Percentiles rank a stretch among this genome's conserved stretches.
These are phyloP conservation scores for Stephanocyclus meneghinianus DNA, from an alignment of 352 stramenopile species.

Conservation along the genomic window DNA sequence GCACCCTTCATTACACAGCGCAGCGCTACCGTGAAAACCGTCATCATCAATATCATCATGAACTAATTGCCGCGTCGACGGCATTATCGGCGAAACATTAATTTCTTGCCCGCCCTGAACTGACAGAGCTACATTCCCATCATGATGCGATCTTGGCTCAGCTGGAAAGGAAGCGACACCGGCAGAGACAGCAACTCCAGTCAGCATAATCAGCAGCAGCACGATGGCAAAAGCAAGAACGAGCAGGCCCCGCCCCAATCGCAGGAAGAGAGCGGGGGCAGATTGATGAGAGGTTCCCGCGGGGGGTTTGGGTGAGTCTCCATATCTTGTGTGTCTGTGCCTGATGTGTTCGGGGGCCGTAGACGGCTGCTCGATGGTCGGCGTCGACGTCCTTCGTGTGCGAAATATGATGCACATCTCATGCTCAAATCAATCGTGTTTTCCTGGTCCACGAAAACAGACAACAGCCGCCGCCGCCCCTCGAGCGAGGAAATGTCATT, in stretches of 20 bases:
- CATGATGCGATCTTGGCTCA: slow-evolving; percentile 33
- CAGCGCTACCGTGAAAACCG: too few species aligned
- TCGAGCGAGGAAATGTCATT: slow-evolving; percentile 40
- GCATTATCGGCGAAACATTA: too few species aligned
- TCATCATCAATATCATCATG: too few species aligned
- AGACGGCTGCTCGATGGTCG: not conserved
- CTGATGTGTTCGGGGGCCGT: not conserved
- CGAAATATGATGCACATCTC: not conserved
- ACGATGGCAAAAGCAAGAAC: not conserved
- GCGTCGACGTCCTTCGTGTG: not conserved
- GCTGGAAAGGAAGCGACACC: slow-evolving; percentile 20
- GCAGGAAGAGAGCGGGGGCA: slow-evolving; percentile 12
- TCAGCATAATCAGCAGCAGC: slow-evolving; percentile 1
- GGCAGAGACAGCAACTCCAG: not conserved
- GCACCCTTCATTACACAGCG: too few species aligned
- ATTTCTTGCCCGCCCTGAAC: too few species aligned
- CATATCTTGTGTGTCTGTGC: not conserved
- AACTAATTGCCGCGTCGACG: too few species aligned
- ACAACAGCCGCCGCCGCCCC: not conserved
- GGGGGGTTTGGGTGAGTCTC: slow-evolving; percentile 1
- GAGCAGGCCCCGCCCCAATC: not conserved
- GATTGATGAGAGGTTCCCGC: not conserved
- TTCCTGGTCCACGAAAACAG: not conserved
- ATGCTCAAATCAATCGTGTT: not conserved
- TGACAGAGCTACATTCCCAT: too few species aligned